Conservation (phyloP, 2,329 filamentous ascomycete genomes). For the Dothistroma pini region DNA sequence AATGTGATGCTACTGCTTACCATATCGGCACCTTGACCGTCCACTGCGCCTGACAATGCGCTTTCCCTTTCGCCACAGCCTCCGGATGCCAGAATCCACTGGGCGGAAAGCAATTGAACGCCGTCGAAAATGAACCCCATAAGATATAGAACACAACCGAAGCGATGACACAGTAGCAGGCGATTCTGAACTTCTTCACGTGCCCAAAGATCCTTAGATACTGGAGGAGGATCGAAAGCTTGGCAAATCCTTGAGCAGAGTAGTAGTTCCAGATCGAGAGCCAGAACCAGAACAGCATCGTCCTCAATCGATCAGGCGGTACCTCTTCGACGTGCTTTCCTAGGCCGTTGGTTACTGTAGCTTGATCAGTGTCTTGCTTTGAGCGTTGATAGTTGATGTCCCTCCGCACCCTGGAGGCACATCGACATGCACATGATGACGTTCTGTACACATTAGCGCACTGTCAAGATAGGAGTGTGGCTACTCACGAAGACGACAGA, state of each 20-base stretch:
- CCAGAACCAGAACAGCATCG: slow-evolving; percentile 17
- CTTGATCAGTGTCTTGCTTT: background rate
- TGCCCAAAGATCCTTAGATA: slow-evolving; percentile 11
- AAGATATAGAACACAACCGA: slow-evolving; percentile 8
- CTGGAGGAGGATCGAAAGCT: slow-evolving; percentile 9
- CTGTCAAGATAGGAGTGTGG: background rate
- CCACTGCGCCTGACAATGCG: background rate
- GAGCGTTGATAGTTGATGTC: background rate
- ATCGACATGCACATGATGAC: background rate
- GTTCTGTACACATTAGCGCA: background rate
- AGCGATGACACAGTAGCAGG: slow-evolving; percentile 8
- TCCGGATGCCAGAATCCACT: slow-evolving; percentile 11
- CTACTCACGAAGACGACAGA: background rate
- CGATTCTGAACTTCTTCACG: slow-evolving; percentile 8
- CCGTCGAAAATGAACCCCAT: slow-evolving; percentile 11
- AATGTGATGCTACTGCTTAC: background rate
- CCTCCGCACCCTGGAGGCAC: background rate
- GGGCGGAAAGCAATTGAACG: slow-evolving; percentile 9
- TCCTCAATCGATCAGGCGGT: background rate
- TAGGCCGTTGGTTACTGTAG: background rate
- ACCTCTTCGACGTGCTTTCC: background rate
- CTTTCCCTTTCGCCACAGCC: background rate
- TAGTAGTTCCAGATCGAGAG: slow-evolving; percentile 15
- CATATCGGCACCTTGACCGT: background rate
- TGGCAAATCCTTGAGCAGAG: slow-evolving; percentile 10